A percentile compares a stretch with the other conserved stretches of the same genome.
These are phyloP conservation scores for Xylariaceae sp. DNA, from an alignment of 2,329 filamentous ascomycete species.

Conservation along the genomic window DNA sequence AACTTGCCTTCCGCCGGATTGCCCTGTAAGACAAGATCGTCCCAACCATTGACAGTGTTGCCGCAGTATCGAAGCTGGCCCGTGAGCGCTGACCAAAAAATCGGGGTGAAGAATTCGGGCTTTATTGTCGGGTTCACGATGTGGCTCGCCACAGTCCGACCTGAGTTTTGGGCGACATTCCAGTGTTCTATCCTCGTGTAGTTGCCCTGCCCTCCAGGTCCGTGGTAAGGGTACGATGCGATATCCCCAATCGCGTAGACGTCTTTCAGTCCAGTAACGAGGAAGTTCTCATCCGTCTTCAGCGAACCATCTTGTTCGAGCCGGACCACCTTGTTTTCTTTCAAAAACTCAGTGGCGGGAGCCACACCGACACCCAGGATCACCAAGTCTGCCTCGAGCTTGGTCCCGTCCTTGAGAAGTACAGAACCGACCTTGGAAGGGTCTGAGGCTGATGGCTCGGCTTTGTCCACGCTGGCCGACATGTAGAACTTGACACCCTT, in stretches of 20 bases:
- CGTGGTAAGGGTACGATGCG: conserved; percentile 88
- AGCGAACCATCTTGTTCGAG: conserved; percentile 85
- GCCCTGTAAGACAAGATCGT: conserved; percentile 78
- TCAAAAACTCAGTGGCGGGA: conserved; percentile 79
- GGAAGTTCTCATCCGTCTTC: conserved; percentile 73
- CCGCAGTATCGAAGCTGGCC: conserved; percentile 91
- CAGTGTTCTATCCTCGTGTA: conserved; percentile 90
- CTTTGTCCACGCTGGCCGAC: conserved; percentile 76
- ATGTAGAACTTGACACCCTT: conserved; percentile 88
- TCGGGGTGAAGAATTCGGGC: conserved; percentile 75
- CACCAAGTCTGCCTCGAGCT: conserved; percentile 80
- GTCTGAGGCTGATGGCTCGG: conserved; percentile 64
- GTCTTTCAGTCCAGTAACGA: conserved; percentile 69
- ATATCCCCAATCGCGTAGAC: conserved; percentile 96
- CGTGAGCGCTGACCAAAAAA: conserved; percentile 95
- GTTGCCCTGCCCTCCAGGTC: conserved; percentile 73
- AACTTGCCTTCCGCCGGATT: conserved; percentile 76
- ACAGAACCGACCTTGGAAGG: conserved; percentile 74
- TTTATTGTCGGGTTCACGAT: conserved; percentile 64
- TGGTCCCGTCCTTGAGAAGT: conserved; percentile 78
- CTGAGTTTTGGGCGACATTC: conserved; percentile 95
- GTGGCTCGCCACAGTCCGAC: conserved; percentile 71
- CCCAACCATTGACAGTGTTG: conserved; percentile 76
- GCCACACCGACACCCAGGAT: conserved; percentile 86
- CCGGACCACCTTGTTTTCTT: conserved; percentile 62